Evolutionary conservation across 345 rosid species (phyloP).

Genomic region (Corchorus olitorius): DNA sequence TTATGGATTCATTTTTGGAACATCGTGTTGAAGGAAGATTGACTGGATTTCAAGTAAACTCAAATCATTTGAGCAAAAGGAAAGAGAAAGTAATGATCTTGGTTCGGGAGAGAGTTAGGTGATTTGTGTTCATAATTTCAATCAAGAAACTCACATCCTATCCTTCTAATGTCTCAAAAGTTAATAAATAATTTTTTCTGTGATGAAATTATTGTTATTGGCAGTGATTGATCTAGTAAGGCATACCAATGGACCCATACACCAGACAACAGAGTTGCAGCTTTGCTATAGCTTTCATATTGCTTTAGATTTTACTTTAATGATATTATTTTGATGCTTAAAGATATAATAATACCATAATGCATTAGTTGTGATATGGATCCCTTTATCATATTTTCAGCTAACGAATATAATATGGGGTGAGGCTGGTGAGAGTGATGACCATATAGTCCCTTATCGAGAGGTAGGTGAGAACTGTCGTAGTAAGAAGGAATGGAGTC

Average conservation of each 20-base stretch:
- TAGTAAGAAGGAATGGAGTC: slow-evolving; percentile 52
- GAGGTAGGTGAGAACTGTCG: slow-evolving; percentile 46
- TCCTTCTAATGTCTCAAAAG: not conserved
- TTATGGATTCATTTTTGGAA: no score
- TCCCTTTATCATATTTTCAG: slow-evolving; percentile 48
- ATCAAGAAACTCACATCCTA: not conserved
- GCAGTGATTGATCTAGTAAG: not conserved
- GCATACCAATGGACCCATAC: not conserved
- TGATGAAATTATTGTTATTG: not conserved
- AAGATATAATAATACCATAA: not conserved
- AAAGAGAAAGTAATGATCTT: no score
- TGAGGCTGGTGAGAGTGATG: slow-evolving; percentile 66
- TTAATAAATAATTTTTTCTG: not conserved
- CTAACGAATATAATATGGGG: slow-evolving; percentile 87
- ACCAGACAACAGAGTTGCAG: not conserved
- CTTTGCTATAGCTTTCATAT: not conserved
- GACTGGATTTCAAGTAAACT: no score
- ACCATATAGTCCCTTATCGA: slow-evolving; percentile 77
- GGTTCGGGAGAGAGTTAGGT: no score
- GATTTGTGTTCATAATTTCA: no score
- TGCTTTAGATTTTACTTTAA: not conserved
- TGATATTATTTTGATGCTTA: not conserved
- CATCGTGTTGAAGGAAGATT: no score
- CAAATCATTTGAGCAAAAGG: no score
- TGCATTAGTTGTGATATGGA: slow-evolving; percentile 24